phyloP scores from a whole-genome alignment of 1,284 basidiomycete genomes.

The Anthracocystis walkeri region DNA sequence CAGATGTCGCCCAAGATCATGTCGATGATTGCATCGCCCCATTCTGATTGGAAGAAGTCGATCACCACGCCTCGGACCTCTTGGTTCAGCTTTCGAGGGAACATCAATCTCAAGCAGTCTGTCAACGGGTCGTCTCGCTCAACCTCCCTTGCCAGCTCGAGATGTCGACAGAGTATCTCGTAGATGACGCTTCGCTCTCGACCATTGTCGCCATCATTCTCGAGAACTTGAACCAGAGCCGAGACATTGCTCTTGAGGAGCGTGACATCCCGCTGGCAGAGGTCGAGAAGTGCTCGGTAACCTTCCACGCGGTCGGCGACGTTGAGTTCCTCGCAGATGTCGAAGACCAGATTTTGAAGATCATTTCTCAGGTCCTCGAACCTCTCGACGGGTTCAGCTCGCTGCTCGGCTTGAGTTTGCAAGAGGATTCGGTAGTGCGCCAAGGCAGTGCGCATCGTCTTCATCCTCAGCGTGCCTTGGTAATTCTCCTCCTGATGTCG shows the following conservation, averaged over 20 bases:
- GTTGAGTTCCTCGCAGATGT: conserved; percentile 21
- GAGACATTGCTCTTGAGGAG: conserved; percentile 21
- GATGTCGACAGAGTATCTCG: conserved; percentile 15
- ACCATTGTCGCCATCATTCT: conserved; percentile 8
- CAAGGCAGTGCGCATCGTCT: conserved; percentile 16
- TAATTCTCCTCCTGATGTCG: not conserved
- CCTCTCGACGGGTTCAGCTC: not conserved
- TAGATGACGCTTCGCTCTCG: conserved; percentile 11
- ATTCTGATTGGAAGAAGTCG: conserved; percentile 5
- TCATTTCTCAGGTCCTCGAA: conserved; percentile 3
- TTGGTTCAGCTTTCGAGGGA: conserved; percentile 2
- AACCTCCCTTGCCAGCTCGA: not conserved
- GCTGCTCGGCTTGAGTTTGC: not conserved
- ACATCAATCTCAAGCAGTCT: conserved; percentile 18
- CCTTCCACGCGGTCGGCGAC: conserved; percentile 7
- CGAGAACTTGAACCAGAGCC: conserved; percentile 21
- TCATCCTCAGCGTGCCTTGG: not conserved
- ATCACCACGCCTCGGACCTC: not conserved
- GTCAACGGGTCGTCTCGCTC: not conserved
- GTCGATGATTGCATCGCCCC: not conserved
- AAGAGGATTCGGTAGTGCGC: conserved; percentile 6
- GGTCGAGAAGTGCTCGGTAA: conserved; percentile 7
- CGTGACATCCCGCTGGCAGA: conserved; percentile 19
- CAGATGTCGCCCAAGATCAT: conserved; percentile 11
- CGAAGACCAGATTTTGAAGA: conserved; percentile 15